Conservation (phyloP, 768 basidiomycete species). For the Panellus pusillus region DNA sequence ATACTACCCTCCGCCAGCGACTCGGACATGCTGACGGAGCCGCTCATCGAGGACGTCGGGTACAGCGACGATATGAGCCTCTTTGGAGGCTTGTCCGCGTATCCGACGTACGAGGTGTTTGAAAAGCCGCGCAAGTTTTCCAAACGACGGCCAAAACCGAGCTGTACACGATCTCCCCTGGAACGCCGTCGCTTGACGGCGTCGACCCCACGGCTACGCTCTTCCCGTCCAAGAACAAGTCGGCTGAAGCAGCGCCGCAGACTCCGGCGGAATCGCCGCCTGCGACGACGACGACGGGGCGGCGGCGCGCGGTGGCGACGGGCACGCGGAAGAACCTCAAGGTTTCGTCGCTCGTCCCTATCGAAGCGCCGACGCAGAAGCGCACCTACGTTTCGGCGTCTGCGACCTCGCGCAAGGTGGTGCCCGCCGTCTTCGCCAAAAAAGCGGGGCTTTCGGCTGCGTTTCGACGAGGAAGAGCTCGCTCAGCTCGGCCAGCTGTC, state of each 20-base stretch:
- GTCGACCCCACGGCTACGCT: conserved; percentile 16
- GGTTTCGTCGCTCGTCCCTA: conserved; percentile 41
- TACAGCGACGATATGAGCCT: conserved; percentile 14
- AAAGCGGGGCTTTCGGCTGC: conserved; percentile 45
- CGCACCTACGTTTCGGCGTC: conserved; percentile 19
- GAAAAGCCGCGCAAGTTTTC: neutral
- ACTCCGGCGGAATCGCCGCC: neutral
- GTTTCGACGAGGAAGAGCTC: conserved; percentile 41
- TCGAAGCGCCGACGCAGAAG: conserved; percentile 25
- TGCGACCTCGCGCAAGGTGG: conserved; percentile 22
- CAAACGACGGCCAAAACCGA: conserved; percentile 8
- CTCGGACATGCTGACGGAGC: conserved; percentile 15
- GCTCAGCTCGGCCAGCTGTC: conserved; percentile 19
- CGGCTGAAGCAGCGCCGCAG: neutral
- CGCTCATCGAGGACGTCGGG: conserved; percentile 17
- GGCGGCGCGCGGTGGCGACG: conserved; percentile 10
- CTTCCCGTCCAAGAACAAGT: conserved; percentile 10
- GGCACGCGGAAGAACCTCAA: conserved; percentile 60
- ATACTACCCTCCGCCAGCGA: conserved; percentile 10
- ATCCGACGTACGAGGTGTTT: conserved; percentile 6
- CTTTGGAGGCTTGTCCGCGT: conserved; percentile 14
- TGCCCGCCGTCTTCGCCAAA: conserved; percentile 32
- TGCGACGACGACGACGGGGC: neutral
- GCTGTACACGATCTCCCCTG: conserved; percentile 17
- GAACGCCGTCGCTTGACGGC: conserved; percentile 9